Percentiles rank a stretch among this genome's conserved stretches.
These are phyloP conservation scores for Annulohypoxylon nitens DNA, from an alignment of 495 filamentous ascomycete genomes.

Conservation along the genomic window DNA sequence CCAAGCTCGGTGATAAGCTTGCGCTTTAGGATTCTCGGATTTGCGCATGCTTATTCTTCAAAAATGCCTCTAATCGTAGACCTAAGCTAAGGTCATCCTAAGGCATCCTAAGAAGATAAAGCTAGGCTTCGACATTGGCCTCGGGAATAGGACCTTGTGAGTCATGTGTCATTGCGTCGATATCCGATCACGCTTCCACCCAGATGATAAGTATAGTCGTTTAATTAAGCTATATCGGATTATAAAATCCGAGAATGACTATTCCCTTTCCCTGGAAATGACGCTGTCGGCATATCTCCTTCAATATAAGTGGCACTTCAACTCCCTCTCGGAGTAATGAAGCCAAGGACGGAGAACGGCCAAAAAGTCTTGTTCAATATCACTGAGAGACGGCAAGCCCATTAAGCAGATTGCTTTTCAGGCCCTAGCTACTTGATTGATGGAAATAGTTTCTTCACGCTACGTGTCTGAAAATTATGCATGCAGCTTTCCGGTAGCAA, in stretches of 20 bases:
- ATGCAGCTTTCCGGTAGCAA: neutral
- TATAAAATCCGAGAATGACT: neutral
- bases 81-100: neutral
- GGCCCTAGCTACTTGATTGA: neutral
- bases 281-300: neutral
- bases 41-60: neutral
- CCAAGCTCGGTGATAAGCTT: slow-evolving; percentile 20
- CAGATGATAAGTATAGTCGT: neutral
- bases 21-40: slow-evolving; percentile 11
- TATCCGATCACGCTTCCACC: neutral
- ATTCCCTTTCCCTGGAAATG: neutral
- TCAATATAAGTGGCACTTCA: neutral
- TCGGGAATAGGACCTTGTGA: neutral
- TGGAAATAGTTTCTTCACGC: neutral
- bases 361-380: neutral
- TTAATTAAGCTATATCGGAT: slow-evolving; percentile 4
- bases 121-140: neutral
- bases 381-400: neutral
- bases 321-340: neutral
- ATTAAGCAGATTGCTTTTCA: neutral
- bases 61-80: slow-evolving; percentile 10
- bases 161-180: neutral
- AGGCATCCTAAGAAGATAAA: neutral
- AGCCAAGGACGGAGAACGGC: neutral
- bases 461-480: neutral